Evolutionary conservation across 257 asterid species (phyloP).

Genomic region (Misopates orontium): DNA sequence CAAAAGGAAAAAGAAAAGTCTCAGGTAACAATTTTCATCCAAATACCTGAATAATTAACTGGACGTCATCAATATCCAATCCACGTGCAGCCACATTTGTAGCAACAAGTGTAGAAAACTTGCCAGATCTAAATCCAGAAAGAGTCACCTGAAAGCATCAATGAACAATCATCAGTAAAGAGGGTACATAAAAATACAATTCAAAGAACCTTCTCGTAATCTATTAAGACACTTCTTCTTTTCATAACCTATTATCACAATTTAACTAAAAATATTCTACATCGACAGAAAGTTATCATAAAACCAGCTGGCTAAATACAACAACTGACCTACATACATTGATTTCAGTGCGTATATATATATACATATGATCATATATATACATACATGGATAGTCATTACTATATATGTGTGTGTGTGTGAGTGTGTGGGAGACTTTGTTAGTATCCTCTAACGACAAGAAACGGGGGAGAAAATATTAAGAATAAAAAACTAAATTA

Average conservation of each 20-base stretch:
- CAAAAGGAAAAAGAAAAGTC: background rate
- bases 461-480: too few species aligned
- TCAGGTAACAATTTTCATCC: background rate
- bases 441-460: too few species aligned
- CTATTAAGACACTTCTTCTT: background rate
- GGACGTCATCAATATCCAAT: constrained; percentile 92
- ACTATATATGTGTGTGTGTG: too few species aligned
- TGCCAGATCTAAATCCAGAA: constrained; percentile 85
- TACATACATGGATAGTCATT: too few species aligned
- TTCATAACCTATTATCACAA: background rate
- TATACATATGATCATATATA: too few species aligned
- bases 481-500: too few species aligned
- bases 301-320: background rate
- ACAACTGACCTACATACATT: background rate
- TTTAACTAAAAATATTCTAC: background rate
- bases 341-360: background rate
- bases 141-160: constrained; percentile 70
- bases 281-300: background rate
- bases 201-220: background rate
- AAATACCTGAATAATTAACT: constrained; percentile 87
- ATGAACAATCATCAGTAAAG: constrained; percentile 2
- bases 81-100: constrained; percentile 99
- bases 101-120: constrained; percentile 81
- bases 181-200: background rate
- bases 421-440: too few species aligned